Evolutionary conservation across 352 stramenopile genomes (phyloP), one percentile per base, ranked within the genome.

Genomic region (Globisporangium spinosum): DNA sequence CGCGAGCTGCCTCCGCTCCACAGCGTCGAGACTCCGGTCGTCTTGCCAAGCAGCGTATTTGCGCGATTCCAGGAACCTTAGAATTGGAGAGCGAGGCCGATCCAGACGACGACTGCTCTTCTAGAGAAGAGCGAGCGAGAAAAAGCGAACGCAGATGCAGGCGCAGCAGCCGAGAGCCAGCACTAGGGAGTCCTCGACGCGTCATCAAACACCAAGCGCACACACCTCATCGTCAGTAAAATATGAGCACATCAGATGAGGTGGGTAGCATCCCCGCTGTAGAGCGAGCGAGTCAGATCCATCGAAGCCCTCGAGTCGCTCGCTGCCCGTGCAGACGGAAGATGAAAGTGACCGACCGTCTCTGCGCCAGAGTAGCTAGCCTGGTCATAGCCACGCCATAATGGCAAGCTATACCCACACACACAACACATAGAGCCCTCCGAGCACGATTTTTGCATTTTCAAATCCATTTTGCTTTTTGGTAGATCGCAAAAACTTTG

Each of bases 81-180:
- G 66, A 17, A 57, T 72, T 69, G 68, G 45, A 25, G 35, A 69
- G 43, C 74, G 73, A 2, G 58, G 67, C 13, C 76, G 71, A 17
- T 74, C 74, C 3, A 64, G 78, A 47, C 74, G 78, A 27, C 70
- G 78, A 3, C 34, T 82, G 64, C 63, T 76, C 15, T 84, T 86
- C 76, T 84, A 68, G 78, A 70, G 22, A 32, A 32, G 27, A 59
- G 20, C 25, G 25, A 29, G 13, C 25, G 4, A 22, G 35, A 9
- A 25, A 22, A 43, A 0, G 25, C 9, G 3, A 40, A 59, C 27
- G 27, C 27, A 32, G 2, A 29, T 29, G 49, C 27, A 56, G 27
- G 17, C 20, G 32, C 27, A 34, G 27, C 47, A 20, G 6, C 6
- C 23, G 15, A 65, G 43, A 7, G 20, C 27, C 27, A 20, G 17